These are phyloP conservation scores for Candida ipomoeae DNA, from an alignment of 805 yeast species.

Conservation along the genomic window DNA sequence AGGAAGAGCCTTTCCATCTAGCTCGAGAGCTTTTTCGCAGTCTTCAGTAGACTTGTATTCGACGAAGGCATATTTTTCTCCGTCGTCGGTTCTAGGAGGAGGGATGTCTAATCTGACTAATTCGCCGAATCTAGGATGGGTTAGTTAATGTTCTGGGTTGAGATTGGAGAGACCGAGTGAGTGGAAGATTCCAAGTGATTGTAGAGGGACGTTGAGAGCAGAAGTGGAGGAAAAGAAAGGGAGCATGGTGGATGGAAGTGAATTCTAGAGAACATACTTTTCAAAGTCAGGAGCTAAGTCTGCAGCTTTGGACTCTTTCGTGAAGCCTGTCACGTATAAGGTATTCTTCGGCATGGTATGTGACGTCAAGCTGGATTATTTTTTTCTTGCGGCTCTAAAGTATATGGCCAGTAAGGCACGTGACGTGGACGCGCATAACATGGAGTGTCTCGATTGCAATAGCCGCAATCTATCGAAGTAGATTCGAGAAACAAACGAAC, in stretches of 20 bases:
- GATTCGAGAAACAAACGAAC: not conserved
- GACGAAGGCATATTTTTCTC: slow-evolving; percentile 61
- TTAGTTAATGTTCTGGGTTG: slow-evolving; percentile 10
- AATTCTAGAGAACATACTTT: slow-evolving; percentile 41
- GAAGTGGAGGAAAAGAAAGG: slow-evolving; percentile 4
- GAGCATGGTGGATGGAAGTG: slow-evolving; percentile 4
- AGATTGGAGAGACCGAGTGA: not conserved
- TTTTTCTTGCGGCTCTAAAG: slow-evolving; percentile 1
- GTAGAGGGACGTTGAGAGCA: not conserved
- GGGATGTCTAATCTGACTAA: slow-evolving; percentile 58
- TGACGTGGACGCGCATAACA: not conserved
- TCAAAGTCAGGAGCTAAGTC: slow-evolving; percentile 59
- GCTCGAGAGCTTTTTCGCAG: slow-evolving; percentile 50
- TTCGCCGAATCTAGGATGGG: slow-evolving; percentile 45
- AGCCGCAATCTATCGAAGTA: not conserved
- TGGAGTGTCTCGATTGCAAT: not conserved
- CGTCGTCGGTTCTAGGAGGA: slow-evolving; percentile 57
- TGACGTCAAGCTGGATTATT: slow-evolving; percentile 1
- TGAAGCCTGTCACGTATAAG: slow-evolving; percentile 56
- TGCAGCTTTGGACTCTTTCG: slow-evolving; percentile 49
- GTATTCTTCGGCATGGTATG: slow-evolving; percentile 42
- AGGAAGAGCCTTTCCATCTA: slow-evolving; percentile 44
- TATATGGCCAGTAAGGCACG: not conserved
- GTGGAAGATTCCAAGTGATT: not conserved
- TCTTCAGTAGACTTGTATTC: slow-evolving; percentile 50